Evolutionary conservation across 306 rosid species (phyloP).

Genomic region (Amphicarpaea edgeworthii): DNA sequence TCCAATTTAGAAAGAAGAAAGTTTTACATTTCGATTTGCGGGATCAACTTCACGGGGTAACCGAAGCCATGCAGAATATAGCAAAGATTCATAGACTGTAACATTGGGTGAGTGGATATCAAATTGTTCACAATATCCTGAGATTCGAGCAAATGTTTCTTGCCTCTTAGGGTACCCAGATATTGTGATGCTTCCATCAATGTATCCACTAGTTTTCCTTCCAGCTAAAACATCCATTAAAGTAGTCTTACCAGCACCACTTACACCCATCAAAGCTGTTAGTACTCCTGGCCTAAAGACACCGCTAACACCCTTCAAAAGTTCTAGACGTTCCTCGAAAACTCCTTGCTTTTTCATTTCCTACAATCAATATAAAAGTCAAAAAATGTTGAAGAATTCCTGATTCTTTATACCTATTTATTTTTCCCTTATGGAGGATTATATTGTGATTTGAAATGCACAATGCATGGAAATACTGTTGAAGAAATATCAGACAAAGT

Average conservation of each 20-base stretch:
- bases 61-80: conserved; percentile 80
- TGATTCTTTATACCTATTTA: too few species aligned
- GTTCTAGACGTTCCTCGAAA: conserved; percentile 53
- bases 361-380: conserved; percentile 26
- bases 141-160: conserved; percentile 75
- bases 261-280: conserved; percentile 36
- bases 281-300: conserved; percentile 78
- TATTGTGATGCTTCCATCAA: conserved; percentile 62
- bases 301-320: conserved; percentile 74
- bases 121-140: conserved; percentile 85
- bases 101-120: conserved; percentile 84
- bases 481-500: too few species aligned
- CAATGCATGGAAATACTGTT: too few species aligned
- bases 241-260: conserved; percentile 87
- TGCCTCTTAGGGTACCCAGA: conserved; percentile 76
- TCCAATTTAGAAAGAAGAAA: not conserved
- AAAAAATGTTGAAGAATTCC: conserved; percentile 12
- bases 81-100: conserved; percentile 76
- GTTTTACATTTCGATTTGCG: conserved; percentile 58
- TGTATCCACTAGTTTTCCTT: conserved; percentile 75
- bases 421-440: too few species aligned
- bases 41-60: conserved; percentile 62
- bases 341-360: conserved; percentile 51
- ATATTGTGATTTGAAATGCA: too few species aligned
- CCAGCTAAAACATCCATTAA: conserved; percentile 82